These are phyloP conservation scores for Hyphopichia fennica DNA, from an alignment of 1,139 yeast genomes.

Conservation along the genomic window DNA sequence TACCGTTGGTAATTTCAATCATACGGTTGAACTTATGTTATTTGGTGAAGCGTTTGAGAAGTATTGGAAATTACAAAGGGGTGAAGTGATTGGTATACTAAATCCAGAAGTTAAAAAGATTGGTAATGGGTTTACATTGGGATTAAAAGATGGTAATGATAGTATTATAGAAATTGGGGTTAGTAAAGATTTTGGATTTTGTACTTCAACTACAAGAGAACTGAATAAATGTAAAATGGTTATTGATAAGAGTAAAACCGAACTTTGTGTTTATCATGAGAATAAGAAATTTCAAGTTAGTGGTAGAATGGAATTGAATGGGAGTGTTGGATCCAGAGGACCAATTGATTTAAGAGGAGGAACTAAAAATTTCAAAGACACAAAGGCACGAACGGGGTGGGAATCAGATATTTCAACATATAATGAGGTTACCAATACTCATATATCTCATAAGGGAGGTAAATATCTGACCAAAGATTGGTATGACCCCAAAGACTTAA, in stretches of 20 bases:
- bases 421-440: not conserved
- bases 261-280: conserved; percentile 70
- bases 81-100: conserved; percentile 70
- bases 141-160: conserved; percentile 50
- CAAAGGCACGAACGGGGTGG: not conserved
- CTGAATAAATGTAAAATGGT: conserved; percentile 58
- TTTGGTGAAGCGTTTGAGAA: conserved; percentile 68
- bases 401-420: not conserved
- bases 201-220: conserved; percentile 50
- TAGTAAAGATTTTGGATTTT: conserved; percentile 68
- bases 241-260: conserved; percentile 52
- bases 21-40: conserved; percentile 57
- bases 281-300: conserved; percentile 58
- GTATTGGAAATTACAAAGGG: conserved; percentile 71
- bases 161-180: conserved; percentile 72
- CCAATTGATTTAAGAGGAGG: conserved; percentile 30
- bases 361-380: conserved; percentile 4
- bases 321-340: conserved; percentile 39
- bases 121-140: conserved; percentile 56
- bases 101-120: conserved; percentile 61
- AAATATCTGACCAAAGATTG: conserved; percentile 3
- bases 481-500: conserved; percentile 43
- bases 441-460: conserved; percentile 10
- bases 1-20: conserved; percentile 65
- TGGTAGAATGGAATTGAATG: conserved; percentile 73